Base-by-base conservation (phyloP, 805 yeast genomes). In the Saccharomyces mikatae region DNA sequence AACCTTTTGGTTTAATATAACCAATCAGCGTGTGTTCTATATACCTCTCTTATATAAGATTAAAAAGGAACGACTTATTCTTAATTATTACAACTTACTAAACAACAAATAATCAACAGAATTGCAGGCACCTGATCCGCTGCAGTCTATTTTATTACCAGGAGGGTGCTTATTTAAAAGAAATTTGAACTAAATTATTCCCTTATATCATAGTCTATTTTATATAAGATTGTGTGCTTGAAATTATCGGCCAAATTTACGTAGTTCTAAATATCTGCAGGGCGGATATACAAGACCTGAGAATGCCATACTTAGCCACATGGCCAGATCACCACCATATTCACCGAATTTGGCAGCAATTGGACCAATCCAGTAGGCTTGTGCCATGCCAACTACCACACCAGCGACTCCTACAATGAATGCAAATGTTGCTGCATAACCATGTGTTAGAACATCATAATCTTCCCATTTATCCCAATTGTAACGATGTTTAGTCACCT, bases 351-450 rank as follows among this genome's bases (percentile, higher is more conserved):
- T 62, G 29, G 68, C 69, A 11, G 96, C 95, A 10, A 89, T 60
- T 0, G 89, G 89, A 0, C 96, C 97, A 6, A 79, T 74, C 77
- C 86, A 89, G 70, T 89, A 89, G 6, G 83, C 86, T 68, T 89
- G 97, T 27, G 87, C 78, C 97, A 89, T 89, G 6, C 96, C 96
- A 22, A 89, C 72, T 2, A 86, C 89, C 0, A 89, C 95, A 49
- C 96, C 96, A 0, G 81, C 86, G 17, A 84, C 84, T 48, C 96
- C 96, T 52, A 78, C 71, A 2, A 80, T 61, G 61, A 88, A 88
- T 1, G 90, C 78, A 21, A 76, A 61, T 2, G 84, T 70, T 0
- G 96, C 86, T 1, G 96, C 96, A 50, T 74, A 72, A 2, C 96
- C 94, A 54, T 77, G 72, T 0, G 96, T 86, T 59, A 88, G 75